Evolutionary conservation across 352 stramenopile species (phyloP).

Genomic region (Pythium grandisporangium): DNA sequence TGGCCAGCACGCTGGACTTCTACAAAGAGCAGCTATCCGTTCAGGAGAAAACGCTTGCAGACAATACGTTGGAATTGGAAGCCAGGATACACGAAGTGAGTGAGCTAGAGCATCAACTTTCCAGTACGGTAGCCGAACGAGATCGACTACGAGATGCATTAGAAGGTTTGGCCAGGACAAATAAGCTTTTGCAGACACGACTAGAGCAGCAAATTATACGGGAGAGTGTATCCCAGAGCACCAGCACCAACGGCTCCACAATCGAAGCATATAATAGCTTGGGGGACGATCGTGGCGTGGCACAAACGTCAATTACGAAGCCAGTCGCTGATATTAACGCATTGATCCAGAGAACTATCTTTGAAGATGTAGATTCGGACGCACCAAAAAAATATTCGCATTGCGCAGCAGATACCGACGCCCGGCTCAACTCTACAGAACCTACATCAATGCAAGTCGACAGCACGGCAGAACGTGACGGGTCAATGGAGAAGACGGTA

Average conservation of each 20-base stretch:
- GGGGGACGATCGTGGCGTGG: no score
- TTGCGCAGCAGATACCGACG: slow-evolving; percentile 1
- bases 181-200: slow-evolving; percentile 48
- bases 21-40: slow-evolving; percentile 43
- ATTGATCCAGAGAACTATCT: slow-evolving; percentile 8
- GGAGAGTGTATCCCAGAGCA: slow-evolving; percentile 25
- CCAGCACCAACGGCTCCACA: no score
- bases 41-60: slow-evolving; percentile 35
- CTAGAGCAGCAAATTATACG: slow-evolving; percentile 67
- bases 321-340: slow-evolving; percentile 3
- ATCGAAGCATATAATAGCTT: no score
- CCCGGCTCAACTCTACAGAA: slow-evolving; percentile 1
- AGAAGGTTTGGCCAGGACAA: slow-evolving; percentile 45
- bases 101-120: slow-evolving; percentile 25
- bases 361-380: slow-evolving; percentile 7
- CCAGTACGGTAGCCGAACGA: slow-evolving; percentile 18
- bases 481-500: no score
- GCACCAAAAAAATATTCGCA: not conserved
- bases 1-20: slow-evolving; percentile 16
- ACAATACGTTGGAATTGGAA: slow-evolving; percentile 63
- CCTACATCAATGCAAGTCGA: no score
- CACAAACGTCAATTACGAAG: no score
- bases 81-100: slow-evolving; percentile 32
- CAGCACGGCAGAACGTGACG: no score
- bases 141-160: slow-evolving; percentile 22